These are phyloP conservation scores for Arabidopsis lyrata DNA, from an alignment of 441 rosid species.

Conservation along the genomic window DNA sequence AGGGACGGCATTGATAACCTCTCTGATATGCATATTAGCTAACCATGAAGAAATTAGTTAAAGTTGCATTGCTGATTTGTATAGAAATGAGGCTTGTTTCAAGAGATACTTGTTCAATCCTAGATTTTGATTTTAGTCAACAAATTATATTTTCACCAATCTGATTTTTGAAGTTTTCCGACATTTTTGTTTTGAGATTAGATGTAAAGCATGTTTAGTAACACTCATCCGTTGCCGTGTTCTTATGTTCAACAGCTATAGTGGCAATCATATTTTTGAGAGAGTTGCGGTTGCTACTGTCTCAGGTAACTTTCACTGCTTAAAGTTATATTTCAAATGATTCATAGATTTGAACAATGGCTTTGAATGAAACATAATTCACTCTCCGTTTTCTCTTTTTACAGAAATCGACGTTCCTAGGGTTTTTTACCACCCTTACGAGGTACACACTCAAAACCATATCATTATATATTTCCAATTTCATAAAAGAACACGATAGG, in stretches of 20 bases:
- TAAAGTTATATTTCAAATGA: not conserved
- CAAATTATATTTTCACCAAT: conserved; percentile 1
- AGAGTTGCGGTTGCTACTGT: conserved; percentile 54
- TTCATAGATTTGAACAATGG: not conserved
- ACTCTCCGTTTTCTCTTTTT: conserved; percentile 29
- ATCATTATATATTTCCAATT: not conserved
- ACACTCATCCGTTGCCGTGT: conserved; percentile 29
- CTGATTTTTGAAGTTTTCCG: not conserved
- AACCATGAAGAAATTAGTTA: not conserved
- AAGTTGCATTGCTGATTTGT: conserved; percentile 19
- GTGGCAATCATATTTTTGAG: conserved; percentile 68
- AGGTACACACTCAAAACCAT: conserved; percentile 55
- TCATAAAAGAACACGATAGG: not conserved
- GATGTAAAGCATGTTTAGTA: not conserved
- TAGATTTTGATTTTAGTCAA: conserved; percentile 5
- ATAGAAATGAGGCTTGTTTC: conserved; percentile 8
- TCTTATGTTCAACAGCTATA: conserved; percentile 61
- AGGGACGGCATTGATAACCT: not conserved
- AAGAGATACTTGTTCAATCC: not conserved
- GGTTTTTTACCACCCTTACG: conserved; percentile 51
- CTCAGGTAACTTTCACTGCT: conserved; percentile 51
- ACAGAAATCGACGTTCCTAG: conserved; percentile 60
- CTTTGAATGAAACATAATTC: conserved; percentile 16
- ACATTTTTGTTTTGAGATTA: not conserved
- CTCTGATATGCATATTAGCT: conserved; percentile 1